Evolutionary conservation across 371 early-diverging fungal genomes (phyloP).

Genomic region (Umbelopsis sp.): DNA sequence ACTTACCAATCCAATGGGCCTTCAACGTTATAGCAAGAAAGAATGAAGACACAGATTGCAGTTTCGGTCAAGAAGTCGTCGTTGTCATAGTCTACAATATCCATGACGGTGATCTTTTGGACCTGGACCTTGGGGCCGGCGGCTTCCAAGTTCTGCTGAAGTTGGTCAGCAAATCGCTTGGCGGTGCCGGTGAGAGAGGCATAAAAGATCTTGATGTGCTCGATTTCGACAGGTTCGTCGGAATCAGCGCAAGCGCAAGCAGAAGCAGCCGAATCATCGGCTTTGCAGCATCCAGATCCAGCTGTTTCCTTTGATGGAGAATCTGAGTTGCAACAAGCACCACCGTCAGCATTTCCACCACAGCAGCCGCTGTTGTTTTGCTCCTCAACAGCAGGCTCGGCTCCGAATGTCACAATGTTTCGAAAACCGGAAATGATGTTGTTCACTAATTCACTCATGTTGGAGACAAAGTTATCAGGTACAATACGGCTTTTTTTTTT

Average conservation of each 20-base stretch:
- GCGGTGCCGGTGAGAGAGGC: conserved; percentile 56
- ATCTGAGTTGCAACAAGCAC: conserved; percentile 6
- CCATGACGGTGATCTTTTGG: conserved; percentile 45
- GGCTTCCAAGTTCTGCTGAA: conserved; percentile 33
- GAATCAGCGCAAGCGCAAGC: conserved; percentile 27
- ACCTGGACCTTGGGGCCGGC: conserved; percentile 27
- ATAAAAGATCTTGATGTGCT: conserved; percentile 52
- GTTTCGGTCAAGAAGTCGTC: conserved; percentile 68
- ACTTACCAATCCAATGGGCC: conserved; percentile 69
- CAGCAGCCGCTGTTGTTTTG: conserved; percentile 11
- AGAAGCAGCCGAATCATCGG: neutral
- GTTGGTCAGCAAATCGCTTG: conserved; percentile 43
- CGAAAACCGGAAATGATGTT: conserved; percentile 46
- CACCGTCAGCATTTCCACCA: conserved; percentile 7
- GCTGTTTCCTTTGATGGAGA: conserved; percentile 4
- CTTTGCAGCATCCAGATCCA: conserved; percentile 13
- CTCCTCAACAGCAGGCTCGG: conserved; percentile 23
- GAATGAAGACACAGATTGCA: conserved; percentile 63
- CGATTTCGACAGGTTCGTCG: conserved; percentile 32
- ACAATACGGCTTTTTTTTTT: conserved; percentile 13
- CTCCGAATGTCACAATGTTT: conserved; percentile 49
- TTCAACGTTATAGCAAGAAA: conserved; percentile 78
- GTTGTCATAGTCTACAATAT: conserved; percentile 74
- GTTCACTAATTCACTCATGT: conserved; percentile 47
- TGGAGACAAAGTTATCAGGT: conserved; percentile 2